Conservation (phyloP, 2,329 filamentous ascomycete genomes). For the Kalmusia sp. region DNA sequence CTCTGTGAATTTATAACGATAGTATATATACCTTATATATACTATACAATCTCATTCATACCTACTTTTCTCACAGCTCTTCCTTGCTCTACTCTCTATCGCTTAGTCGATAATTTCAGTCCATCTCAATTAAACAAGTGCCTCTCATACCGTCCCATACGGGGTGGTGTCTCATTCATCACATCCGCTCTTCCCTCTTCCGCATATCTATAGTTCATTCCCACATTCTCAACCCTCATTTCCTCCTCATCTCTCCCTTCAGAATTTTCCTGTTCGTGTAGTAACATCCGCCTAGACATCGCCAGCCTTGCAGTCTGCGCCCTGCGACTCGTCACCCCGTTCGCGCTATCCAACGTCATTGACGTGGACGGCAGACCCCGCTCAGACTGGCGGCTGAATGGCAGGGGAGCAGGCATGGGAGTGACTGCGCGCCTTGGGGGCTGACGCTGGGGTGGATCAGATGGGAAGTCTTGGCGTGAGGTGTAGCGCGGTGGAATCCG, state of each 20-base stretch:
- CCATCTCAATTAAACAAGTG: neutral
- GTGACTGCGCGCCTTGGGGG: neutral
- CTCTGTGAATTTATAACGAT: too few relatives aligned
- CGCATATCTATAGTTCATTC: constrained; percentile 28
- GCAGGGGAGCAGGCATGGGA: neutral
- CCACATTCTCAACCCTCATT: constrained; percentile 35
- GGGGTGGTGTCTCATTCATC: constrained; percentile 47
- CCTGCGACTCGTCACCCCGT: constrained; percentile 18
- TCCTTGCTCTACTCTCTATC: too few relatives aligned
- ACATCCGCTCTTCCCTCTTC: constrained; percentile 28
- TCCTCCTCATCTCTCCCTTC: constrained; percentile 31
- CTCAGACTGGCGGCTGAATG: constrained; percentile 7
- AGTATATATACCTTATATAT: too few relatives aligned
- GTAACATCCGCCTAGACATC: constrained; percentile 20
- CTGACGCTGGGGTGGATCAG: neutral
- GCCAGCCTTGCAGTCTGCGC: constrained; percentile 9
- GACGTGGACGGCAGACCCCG: constrained; percentile 14
- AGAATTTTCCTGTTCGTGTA: constrained; percentile 44
- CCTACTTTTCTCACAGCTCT: too few relatives aligned
- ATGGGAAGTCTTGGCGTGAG: constrained; percentile 8
- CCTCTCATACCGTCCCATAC: constrained; percentile 43
- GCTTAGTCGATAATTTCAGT: constrained; percentile 15
- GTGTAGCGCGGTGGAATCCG: constrained; percentile 12
- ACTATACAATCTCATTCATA: too few relatives aligned
- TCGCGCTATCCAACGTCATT: constrained; percentile 19